Conservation (phyloP, 345 rosid species). For the Excoecaria agallocha region DNA sequence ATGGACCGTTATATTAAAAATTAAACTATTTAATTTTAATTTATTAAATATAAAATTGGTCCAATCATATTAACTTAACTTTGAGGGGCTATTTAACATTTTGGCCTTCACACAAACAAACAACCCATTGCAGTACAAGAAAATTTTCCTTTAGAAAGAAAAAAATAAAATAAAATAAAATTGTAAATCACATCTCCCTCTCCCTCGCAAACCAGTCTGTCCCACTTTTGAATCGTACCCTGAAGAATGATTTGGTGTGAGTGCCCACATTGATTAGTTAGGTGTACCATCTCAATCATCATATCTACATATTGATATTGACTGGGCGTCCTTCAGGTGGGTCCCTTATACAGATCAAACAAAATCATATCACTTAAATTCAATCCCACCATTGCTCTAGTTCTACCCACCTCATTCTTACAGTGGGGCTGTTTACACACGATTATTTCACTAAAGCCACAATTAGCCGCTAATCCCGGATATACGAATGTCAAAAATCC, state of each 20-base stretch:
- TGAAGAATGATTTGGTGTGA: constrained; percentile 35
- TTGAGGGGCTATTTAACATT: neutral
- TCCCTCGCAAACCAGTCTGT: neutral
- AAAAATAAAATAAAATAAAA: neutral
- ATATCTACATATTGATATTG: constrained; percentile 15
- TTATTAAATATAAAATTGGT: no score
- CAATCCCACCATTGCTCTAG: no score
- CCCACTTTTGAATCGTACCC: constrained; percentile 10
- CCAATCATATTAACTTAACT: no score
- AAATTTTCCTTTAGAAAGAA: neutral
- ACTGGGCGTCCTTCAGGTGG: constrained; percentile 21
- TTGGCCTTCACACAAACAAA: neutral
- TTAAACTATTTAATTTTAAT: no score
- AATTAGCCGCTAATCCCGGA: constrained; percentile 31
- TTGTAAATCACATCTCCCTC: neutral
- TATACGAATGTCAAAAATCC: constrained; percentile 22
- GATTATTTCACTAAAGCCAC: neutral
- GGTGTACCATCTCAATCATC: constrained; percentile 41
- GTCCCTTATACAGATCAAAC: neutral
- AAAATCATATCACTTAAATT: neutral
- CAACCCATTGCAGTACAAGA: neutral
- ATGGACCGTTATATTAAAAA: no score
- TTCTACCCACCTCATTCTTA: neutral
- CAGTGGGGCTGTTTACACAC: constrained; percentile 3
- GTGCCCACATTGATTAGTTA: constrained; percentile 37